phyloP scores from a whole-genome alignment of 139 green algal genomes.

The Chlamydomonas incerta region DNA sequence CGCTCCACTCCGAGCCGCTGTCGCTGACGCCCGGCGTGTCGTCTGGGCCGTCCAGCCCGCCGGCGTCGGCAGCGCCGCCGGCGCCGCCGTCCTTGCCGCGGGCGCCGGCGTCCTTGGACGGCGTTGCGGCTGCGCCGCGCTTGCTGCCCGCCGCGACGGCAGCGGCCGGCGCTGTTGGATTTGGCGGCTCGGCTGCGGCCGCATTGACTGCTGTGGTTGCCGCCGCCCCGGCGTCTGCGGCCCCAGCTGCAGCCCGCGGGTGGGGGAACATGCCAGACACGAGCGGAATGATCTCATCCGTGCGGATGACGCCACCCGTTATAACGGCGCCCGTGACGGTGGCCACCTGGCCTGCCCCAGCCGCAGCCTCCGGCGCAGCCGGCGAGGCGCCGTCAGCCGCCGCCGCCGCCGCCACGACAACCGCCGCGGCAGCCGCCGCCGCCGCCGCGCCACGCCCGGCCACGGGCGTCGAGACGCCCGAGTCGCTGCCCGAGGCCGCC shows the following conservation, averaged over 20 bases:
- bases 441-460: not conserved
- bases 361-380: too few relatives aligned
- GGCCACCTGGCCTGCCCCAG: too few relatives aligned
- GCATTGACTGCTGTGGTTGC: not conserved
- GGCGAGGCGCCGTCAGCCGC: not conserved
- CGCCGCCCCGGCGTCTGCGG: not conserved
- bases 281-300: slow-evolving; percentile 27
- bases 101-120: not conserved
- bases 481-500: slow-evolving; percentile 16
- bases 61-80: not conserved
- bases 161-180: not conserved
- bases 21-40: slow-evolving; percentile 27
- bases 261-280: not conserved
- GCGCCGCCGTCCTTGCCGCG: slow-evolving; percentile 24
- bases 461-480: slow-evolving; percentile 25
- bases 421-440: not conserved
- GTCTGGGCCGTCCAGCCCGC: slow-evolving; percentile 21
- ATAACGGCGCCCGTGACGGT: too few relatives aligned
- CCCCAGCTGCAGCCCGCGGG: not conserved
- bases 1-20: slow-evolving; percentile 35
- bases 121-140: not conserved
- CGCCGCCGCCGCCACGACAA: not conserved
- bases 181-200: not conserved
- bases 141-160: not conserved
- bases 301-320: not conserved